A percentile compares a stretch with the other conserved stretches of the same genome.
Evolutionary conservation across 805 yeast species (phyloP).

Genomic region (Naumovozyma castellii): DNA sequence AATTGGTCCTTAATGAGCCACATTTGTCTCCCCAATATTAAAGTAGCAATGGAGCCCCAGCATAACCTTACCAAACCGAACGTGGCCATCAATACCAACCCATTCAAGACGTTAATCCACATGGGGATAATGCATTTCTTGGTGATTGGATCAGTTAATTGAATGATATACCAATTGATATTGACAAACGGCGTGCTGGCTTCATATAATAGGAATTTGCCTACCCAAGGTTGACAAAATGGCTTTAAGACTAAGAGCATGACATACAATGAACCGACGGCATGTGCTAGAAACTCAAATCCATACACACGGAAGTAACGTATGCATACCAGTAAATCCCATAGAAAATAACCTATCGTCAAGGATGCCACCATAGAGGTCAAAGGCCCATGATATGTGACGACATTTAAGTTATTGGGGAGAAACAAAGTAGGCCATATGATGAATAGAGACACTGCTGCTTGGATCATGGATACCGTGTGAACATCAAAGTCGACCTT

Average conservation of each 20-base stretch:
- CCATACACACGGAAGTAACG: conserved; percentile 64
- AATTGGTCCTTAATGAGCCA: conserved; percentile 35
- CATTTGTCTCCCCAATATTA: conserved; percentile 40
- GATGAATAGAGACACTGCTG: conserved; percentile 50
- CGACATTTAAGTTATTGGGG: conserved; percentile 38
- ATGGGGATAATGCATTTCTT: conserved; percentile 35
- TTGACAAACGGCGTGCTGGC: conserved; percentile 92
- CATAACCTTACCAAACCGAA: conserved; percentile 73
- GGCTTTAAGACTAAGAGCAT: conserved; percentile 58
- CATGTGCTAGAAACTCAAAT: conserved; percentile 72
- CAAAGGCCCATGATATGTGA: conserved; percentile 66
- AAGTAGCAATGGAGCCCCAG: conserved; percentile 80
- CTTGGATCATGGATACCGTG: conserved; percentile 78
- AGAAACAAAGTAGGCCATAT: conserved; percentile 58
- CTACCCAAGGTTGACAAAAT: conserved; percentile 70
- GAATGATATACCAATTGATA: conserved; percentile 80
- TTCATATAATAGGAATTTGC: conserved; percentile 77
- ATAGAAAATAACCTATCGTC: conserved; percentile 78
- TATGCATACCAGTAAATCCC: conserved; percentile 76
- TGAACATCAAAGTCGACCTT: conserved; percentile 82
- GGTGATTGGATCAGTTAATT: conserved; percentile 43
- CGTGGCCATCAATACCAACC: conserved; percentile 52
- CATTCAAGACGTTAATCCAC: conserved; percentile 52
- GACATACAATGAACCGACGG: conserved; percentile 68
- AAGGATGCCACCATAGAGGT: conserved; percentile 64